phyloP scores from a whole-genome alignment of 73 alveolate species.

The Paramecium pentaurelia region DNA sequence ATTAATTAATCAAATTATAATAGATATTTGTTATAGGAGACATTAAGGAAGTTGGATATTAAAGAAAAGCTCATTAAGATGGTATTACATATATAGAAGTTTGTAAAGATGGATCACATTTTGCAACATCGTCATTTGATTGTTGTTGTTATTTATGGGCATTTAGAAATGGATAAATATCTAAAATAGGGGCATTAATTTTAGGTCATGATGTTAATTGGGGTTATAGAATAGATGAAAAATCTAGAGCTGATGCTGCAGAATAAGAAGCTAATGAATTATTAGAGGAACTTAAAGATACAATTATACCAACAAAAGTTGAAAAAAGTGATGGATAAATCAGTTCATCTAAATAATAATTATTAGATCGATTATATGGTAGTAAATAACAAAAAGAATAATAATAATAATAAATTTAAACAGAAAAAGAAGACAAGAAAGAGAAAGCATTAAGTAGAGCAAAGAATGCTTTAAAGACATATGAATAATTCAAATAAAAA shows the following conservation, averaged over 20 bases:
- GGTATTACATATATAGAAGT: constrained; percentile 91
- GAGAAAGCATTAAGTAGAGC: constrained; percentile 28
- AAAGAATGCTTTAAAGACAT: not conserved
- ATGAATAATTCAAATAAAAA: constrained; percentile 1
- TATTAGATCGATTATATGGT: constrained; percentile 23
- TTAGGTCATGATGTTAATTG: constrained; percentile 91
- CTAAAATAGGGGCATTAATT: constrained; percentile 87
- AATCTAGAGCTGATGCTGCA: constrained; percentile 40
- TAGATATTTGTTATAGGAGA: constrained; percentile 65
- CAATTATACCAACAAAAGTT: not conserved
- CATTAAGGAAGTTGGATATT: constrained; percentile 43
- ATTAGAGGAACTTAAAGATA: constrained; percentile 5
- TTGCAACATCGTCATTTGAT: constrained; percentile 93
- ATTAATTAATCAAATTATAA: constrained; percentile 51
- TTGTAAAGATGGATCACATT: constrained; percentile 75
- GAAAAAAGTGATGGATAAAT: constrained; percentile 30
- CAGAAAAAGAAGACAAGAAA: not conserved
- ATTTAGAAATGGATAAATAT: constrained; percentile 49
- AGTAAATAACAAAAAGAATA: not conserved
- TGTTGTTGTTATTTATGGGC: constrained; percentile 93
- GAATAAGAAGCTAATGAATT: constrained; percentile 39
- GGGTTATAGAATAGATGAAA: constrained; percentile 83
- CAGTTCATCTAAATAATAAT: not conserved
- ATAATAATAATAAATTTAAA: not conserved
- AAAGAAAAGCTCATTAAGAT: constrained; percentile 92